Base-by-base conservation (phyloP, 2,329 filamentous ascomycete species). In the Zymoseptoria passerinii region DNA sequence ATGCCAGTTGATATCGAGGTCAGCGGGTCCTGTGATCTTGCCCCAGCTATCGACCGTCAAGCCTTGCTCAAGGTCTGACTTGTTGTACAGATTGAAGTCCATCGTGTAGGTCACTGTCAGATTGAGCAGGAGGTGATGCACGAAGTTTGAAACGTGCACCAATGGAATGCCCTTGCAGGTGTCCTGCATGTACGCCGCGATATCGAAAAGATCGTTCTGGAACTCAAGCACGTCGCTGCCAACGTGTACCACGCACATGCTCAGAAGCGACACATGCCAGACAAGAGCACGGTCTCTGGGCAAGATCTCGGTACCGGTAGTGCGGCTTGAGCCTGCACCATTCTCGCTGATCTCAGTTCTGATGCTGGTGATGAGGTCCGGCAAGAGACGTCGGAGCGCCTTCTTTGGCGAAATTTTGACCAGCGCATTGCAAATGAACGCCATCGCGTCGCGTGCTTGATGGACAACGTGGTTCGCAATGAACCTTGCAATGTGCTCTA, bases 161-260 rank as follows among this genome's bases (percentile, higher is more conserved):
- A 94, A 95, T 0, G 94, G 91, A 60, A 96, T 86, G 20, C 94
- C 94, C 66, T 89, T 87, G 74, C 94, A 99, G 69, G 90, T 92
- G 67, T 94, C 85, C 73, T 99, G 94, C 92, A 99, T 97, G 75
- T 92, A 97, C 56, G 88, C 81, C 10, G 92, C 91, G 71, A 99
- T 92, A 61, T 90, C 88, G 63, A 96, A 89, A 1, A 99, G 82
- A 53, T 97, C 89, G 54, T 90, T 80, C 74, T 91, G 90, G 79
- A 95, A 95, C 61, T 88, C 87, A 60, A 99, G 80, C 13, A 97
- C 89, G 65, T 94, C 89, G 64, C 87, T 85, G 35, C 94, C 94
- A 51, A 99, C 91, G 68, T 99, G 94, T 2, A 99, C 94, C 20
- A 96, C 90, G 60, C 90, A 94, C 92, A 99, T 99, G 71, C 92